Evolutionary conservation across 2,329 filamentous ascomycete species (phyloP), one percentile per base, ranked within the genome.

Genomic region (Endoconidiophora polonica): DNA sequence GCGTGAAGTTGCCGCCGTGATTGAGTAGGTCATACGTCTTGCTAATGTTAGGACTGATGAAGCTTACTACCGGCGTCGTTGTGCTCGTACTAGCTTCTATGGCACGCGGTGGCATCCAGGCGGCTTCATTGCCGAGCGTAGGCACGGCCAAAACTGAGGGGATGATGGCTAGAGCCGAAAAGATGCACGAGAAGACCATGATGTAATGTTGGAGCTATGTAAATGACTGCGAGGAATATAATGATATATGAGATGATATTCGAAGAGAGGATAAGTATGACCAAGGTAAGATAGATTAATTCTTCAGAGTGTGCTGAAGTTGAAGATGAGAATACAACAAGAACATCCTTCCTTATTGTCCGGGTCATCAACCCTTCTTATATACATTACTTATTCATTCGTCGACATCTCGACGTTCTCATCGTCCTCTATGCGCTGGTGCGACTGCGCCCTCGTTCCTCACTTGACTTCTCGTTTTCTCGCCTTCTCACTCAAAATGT

Each of bases 161-260:
- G 42, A 56, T 45, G 37, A 56, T 47, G 43, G 58, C 52, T 37
- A 58, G 14, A 24, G 56, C 43, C 7, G 55, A 48, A 22, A 57
- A 39, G 40, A 58, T n/a, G 5, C 55, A 54, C 40, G 56, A 57
- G 57, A 58, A 47, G 47, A 56, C 48, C 59, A 60, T 61, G n/a
- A 9, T 50, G 52, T 18, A n/a, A 23, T 5, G 20, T 47, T 9
- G 5, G 16, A n/a, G 16, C 9, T 41, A 26, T 12, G 18, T 42
- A 20, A 7, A 36, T 29, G 5, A 33, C 9, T n/a, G 7, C 5
- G 22, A 18, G 23, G 22, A 44, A 24, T n/a, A 18, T 40, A 36
- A 36, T 4, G 20, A n/a, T 24, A 23, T 39, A 40, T 23, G 14
- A 16, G 26, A 40, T 16, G 10, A 29, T 16, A 33, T 20, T 14